These are phyloP conservation scores for Fusarium aywerte DNA, from an alignment of 2,329 filamentous ascomycete genomes.

Conservation along the genomic window DNA sequence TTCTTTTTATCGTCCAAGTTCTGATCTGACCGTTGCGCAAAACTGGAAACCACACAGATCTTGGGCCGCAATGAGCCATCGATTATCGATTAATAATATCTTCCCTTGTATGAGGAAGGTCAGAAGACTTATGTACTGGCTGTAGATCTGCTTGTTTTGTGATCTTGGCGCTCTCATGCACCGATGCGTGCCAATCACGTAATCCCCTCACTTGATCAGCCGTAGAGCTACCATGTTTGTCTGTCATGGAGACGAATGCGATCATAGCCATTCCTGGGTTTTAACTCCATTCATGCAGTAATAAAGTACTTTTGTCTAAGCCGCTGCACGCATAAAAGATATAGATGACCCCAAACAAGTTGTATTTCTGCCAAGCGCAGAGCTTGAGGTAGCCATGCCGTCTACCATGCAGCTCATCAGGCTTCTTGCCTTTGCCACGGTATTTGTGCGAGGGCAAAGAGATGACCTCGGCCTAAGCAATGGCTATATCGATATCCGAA, in stretches of 20 bases:
- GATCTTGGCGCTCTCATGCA: background rate
- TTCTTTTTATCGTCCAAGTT: no score
- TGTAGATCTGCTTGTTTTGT: no score
- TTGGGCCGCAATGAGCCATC: no score
- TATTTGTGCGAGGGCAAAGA: background rate
- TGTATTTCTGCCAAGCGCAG: background rate
- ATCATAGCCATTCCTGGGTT: background rate
- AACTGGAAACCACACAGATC: no score
- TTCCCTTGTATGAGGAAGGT: background rate
- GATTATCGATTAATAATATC: no score
- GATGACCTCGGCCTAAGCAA: slow-evolving; percentile 52
- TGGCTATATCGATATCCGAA: slow-evolving; percentile 55
- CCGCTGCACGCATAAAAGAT: background rate
- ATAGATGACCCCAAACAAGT: background rate
- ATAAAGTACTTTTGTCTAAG: background rate
- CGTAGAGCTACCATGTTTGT: background rate
- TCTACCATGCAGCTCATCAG: background rate
- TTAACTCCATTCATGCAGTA: background rate
- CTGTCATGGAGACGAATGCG: background rate
- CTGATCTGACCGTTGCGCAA: no score
- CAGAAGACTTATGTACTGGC: no score
- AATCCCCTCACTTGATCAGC: background rate
- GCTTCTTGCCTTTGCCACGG: background rate
- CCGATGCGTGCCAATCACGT: slow-evolving; percentile 1
- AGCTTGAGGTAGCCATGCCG: background rate